Evolutionary conservation across 2,329 filamentous ascomycete species (phyloP).

Genomic region (Mariannaea sp.): DNA sequence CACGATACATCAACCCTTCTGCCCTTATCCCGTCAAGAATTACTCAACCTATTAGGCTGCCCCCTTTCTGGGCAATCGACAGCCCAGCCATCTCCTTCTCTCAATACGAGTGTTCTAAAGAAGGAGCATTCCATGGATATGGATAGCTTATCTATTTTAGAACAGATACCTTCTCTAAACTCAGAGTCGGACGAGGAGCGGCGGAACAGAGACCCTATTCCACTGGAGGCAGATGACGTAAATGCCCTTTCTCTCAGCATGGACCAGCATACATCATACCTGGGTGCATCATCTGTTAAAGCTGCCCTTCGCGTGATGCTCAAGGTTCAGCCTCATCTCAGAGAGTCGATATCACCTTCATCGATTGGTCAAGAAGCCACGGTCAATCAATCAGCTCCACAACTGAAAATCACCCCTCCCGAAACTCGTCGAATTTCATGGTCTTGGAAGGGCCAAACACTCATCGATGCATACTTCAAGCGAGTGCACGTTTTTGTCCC

Average conservation of each 20-base stretch:
- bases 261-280: constrained; percentile 65
- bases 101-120: constrained; percentile 55
- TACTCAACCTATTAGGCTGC: constrained; percentile 61
- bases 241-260: constrained; percentile 63
- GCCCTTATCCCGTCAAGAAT: constrained; percentile 61
- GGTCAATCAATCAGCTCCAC: constrained; percentile 51
- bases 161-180: constrained; percentile 8
- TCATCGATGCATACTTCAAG: constrained; percentile 78
- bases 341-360: constrained; percentile 51
- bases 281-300: constrained; percentile 76
- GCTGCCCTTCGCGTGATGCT: constrained; percentile 75
- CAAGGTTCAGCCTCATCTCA: constrained; percentile 56
- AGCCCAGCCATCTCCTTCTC: constrained; percentile 58
- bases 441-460: constrained; percentile 68
- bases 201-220: constrained; percentile 4
- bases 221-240: constrained; percentile 28
- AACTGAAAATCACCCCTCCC: constrained; percentile 49
- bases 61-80: constrained; percentile 47
- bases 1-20: constrained; percentile 57
- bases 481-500: constrained; percentile 73
- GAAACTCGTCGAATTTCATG: constrained; percentile 58
- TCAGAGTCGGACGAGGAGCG: constrained; percentile 18
- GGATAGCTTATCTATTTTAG: constrained; percentile 48
- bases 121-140: constrained; percentile 56
- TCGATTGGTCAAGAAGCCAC: constrained; percentile 50